Evolutionary conservation across 2,329 filamentous ascomycete species (phyloP), one percentile per base, ranked within the genome.

Genomic region (Talaromyces sp.): DNA sequence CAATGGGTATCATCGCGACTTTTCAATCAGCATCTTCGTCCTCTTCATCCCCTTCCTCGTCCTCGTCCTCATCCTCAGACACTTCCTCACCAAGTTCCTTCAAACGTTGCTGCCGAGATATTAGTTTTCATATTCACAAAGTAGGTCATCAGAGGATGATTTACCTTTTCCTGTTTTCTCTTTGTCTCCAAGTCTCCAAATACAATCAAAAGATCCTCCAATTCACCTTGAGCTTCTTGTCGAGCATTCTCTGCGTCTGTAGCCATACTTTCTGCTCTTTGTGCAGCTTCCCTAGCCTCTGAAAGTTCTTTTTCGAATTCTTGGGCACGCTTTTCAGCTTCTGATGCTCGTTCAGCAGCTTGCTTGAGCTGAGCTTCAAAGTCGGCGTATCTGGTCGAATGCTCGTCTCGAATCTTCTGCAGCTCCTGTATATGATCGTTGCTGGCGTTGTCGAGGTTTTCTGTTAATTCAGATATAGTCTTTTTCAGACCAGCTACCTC

Each of bases 111-210:
- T 84, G 71, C 40, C 47, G 79, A 56, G 10, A 77, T 82, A 87
- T 71, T 17, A 76, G 68, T 54, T 25, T 8, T n/a, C n/a, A 22
- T 13, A 4, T 27, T 19, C 43, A 29, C 22, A 59, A 54, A 62
- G 51, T 47, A 56, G 38, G 49, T 51, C 40, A 22, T 51, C 40
- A 22, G 22, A 19, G 36, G 17, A 3, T 11, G 7, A 75, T 83
- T 69, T 78, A 90, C 89, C 84, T 91, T 94, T 74, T 94, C 92
- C 70, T 86, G 87, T 49, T 84, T 83, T 58, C 88, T 82, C 79
- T 93, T 94, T 63, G 92, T 90, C 76, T 95, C 91, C 19, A 93
- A 74, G 73, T 95, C 91, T 15, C 87, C 88, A 76, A 93, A 92
- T 5, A 95, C 89, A 80, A 94, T 90, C 40, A 95, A 80, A 63